phyloP scores from a whole-genome alignment of 441 rosid genomes.

The Gossypium schwendimanii region DNA sequence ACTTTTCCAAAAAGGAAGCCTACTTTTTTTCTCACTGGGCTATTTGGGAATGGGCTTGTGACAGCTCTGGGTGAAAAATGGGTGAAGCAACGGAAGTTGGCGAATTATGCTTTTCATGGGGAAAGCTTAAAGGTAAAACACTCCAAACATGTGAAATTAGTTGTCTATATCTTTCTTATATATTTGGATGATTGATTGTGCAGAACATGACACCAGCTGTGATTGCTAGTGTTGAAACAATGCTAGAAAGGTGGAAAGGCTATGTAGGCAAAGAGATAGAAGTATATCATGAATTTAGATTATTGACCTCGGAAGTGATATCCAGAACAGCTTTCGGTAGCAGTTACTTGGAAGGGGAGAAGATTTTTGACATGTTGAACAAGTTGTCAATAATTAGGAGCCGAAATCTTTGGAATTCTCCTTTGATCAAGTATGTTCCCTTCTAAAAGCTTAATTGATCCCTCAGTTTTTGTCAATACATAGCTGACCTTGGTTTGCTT shows the following conservation, averaged over 20 bases:
- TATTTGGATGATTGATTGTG: not conserved
- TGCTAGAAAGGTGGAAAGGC: not conserved
- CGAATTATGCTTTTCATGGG: constrained; percentile 27
- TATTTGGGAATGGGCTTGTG: not conserved
- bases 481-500: not conserved
- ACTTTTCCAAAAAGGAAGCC: not conserved
- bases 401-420: not conserved
- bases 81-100: constrained; percentile 22
- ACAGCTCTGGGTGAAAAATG: not conserved
- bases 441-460: not conserved
- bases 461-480: not conserved
- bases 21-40: not conserved
- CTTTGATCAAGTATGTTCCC: not conserved
- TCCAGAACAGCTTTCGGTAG: not conserved
- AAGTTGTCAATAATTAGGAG: not conserved
- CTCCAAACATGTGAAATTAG: not conserved
- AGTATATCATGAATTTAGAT: not conserved
- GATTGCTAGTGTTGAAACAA: not conserved
- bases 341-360: not conserved
- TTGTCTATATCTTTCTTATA: not conserved
- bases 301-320: not conserved
- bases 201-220: not conserved
- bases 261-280: not conserved
- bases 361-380: not conserved
- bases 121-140: not conserved